Conservation (phyloP, 106 monocot genomes). For the Allium fistulosum region DNA sequence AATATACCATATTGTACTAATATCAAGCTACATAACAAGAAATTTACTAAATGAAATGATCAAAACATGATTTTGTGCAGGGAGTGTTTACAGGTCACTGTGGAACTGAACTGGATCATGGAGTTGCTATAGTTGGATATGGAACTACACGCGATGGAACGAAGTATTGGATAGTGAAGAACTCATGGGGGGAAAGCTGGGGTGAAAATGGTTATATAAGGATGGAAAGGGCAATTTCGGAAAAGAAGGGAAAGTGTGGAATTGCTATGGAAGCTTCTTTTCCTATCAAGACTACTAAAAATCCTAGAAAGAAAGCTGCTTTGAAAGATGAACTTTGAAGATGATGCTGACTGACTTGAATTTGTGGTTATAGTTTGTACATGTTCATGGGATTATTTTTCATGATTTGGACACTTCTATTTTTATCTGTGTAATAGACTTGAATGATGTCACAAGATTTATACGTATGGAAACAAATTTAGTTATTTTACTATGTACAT, state of each 20-base stretch:
- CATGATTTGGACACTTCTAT: no score
- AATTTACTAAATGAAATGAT: no score
- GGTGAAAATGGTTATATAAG: slow-evolving; percentile 55
- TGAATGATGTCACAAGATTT: no score
- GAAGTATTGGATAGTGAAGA: slow-evolving; percentile 22
- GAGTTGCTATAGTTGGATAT: slow-evolving; percentile 36
- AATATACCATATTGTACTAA: no score
- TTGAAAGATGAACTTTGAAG: slow-evolving; percentile 1
- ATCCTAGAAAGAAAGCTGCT: neutral
- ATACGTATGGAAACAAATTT: no score
- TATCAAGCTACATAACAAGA: no score
- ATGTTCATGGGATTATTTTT: no score
- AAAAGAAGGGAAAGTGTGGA: slow-evolving; percentile 24
- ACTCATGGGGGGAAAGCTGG: slow-evolving; percentile 62
- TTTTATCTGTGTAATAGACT: no score
- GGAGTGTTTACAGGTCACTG: slow-evolving; percentile 34
- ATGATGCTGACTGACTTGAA: neutral
- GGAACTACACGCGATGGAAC: slow-evolving; percentile 27
- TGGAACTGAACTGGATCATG: slow-evolving; percentile 47
- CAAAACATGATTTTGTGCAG: slow-evolving; percentile 6
- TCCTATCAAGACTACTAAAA: slow-evolving; percentile 25
- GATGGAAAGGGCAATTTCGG: slow-evolving; percentile 24
- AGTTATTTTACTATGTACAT: no score
- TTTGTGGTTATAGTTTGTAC: no score
- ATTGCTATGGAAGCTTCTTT: slow-evolving; percentile 42